Percentiles rank a stretch among this genome's conserved stretches.
phyloP scores from a whole-genome alignment of 306 rosid genomes.

The Cucurbita argyrosperma region DNA sequence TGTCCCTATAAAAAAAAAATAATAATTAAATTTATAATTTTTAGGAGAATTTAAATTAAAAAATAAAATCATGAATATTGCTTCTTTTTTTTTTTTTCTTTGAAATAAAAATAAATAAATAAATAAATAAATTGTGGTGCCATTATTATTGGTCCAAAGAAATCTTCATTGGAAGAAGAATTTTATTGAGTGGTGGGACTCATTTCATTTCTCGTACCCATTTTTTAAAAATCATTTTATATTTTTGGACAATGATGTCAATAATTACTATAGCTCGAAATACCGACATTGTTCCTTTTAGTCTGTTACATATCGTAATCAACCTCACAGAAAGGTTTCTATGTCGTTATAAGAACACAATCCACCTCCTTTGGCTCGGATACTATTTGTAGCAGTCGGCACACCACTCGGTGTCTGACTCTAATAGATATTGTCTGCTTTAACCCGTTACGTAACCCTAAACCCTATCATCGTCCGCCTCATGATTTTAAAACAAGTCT shows the following conservation, averaged over 20 bases:
- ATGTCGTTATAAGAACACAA: too few species aligned
- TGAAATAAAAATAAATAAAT: neutral
- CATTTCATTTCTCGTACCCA: neutral
- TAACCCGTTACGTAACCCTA: too few species aligned
- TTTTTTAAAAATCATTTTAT: neutral
- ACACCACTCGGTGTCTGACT: too few species aligned
- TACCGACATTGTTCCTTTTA: too few species aligned
- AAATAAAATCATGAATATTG: neutral
- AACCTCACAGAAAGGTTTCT: too few species aligned
- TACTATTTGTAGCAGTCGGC: too few species aligned
- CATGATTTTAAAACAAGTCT: too few species aligned
- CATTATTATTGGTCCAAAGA: constrained; percentile 14
- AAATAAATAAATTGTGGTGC: neutral
- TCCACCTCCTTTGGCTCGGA: too few species aligned
- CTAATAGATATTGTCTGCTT: too few species aligned
- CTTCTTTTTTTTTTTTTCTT: neutral
- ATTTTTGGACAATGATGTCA: neutral
- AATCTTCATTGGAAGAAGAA: constrained; percentile 47
- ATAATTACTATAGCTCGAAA: neutral
- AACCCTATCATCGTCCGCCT: too few species aligned
- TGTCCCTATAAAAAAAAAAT: neutral
- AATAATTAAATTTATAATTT: neutral
- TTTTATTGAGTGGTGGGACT: constrained; percentile 32
- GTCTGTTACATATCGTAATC: too few species aligned
- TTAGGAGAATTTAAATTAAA: neutral